A percentile compares a stretch with the other conserved stretches of the same genome.
phyloP scores from a whole-genome alignment of 371 early-diverging fungal species.

The Mucor piriformis region DNA sequence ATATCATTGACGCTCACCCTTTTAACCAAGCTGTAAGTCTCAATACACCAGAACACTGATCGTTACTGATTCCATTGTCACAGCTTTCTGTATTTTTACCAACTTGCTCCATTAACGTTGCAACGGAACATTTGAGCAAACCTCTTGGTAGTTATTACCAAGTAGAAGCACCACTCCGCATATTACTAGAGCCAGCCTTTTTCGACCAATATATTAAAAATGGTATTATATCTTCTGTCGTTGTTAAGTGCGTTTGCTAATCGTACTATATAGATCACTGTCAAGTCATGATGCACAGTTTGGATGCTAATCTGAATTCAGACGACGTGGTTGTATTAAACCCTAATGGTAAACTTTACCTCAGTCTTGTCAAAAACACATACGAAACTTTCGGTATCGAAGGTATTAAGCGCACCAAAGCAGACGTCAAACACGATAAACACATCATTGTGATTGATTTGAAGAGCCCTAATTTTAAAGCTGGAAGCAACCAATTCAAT shows the following conservation, averaged over 20 bases:
- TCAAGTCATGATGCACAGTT: constrained; percentile 37
- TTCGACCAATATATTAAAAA: constrained; percentile 30
- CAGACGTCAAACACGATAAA: constrained; percentile 48
- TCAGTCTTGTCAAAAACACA: constrained; percentile 59
- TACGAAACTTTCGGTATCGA: constrained; percentile 63
- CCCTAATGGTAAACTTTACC: constrained; percentile 49
- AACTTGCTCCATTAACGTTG: constrained; percentile 30
- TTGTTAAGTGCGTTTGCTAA: neutral
- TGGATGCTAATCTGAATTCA: constrained; percentile 53
- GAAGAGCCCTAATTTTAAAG: constrained; percentile 36
- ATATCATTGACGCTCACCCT: constrained; percentile 48
- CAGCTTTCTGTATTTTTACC: constrained; percentile 33
- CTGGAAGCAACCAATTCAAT: constrained; percentile 52
- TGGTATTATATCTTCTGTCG: constrained; percentile 17
- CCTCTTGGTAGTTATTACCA: constrained; percentile 36
- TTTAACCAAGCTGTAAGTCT: constrained; percentile 55
- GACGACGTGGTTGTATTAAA: constrained; percentile 58
- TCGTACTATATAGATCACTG: constrained; percentile 18
- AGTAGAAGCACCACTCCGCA: constrained; percentile 32
- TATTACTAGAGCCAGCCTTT: constrained; percentile 39
- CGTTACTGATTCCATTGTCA: neutral
- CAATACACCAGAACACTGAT: too few relatives aligned
- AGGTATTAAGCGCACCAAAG: constrained; percentile 33
- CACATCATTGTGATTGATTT: constrained; percentile 55
- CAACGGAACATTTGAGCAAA: constrained; percentile 19